Conservation (phyloP, 2,329 filamentous ascomycete species). For the Ramularia endophylla region DNA sequence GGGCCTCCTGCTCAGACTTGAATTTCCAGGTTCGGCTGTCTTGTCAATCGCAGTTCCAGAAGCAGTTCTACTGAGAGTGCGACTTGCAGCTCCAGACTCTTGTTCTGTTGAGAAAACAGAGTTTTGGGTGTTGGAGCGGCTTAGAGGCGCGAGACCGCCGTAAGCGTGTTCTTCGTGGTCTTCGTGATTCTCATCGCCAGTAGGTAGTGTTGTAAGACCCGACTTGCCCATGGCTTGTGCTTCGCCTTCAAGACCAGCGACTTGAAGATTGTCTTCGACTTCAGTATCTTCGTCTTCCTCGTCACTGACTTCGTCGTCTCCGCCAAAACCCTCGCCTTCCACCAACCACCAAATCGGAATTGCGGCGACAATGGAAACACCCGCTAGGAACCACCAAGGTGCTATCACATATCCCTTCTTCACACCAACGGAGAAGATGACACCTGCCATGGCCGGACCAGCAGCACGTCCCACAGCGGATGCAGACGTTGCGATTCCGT, state of each 20-base stretch:
- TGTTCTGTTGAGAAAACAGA: conserved; percentile 22
- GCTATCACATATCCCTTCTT: conserved; percentile 69
- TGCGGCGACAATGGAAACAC: conserved; percentile 58
- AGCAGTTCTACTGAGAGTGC: conserved; percentile 8
- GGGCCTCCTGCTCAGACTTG: conserved; percentile 17
- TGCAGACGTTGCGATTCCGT: conserved; percentile 81
- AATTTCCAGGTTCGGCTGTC: neutral
- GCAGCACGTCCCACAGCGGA: conserved; percentile 72
- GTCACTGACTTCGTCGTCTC: conserved; percentile 32
- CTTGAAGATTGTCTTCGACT: conserved; percentile 11
- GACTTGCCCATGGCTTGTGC: conserved; percentile 20
- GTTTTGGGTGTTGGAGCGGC: conserved; percentile 27
- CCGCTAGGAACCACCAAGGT: conserved; percentile 73
- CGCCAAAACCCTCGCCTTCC: conserved; percentile 63
- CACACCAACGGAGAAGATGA: conserved; percentile 69
- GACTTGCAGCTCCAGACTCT: conserved; percentile 11
- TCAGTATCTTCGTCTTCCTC: conserved; percentile 29
- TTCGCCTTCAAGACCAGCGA: conserved; percentile 18
- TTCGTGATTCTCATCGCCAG: conserved; percentile 29
- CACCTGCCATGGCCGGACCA: conserved; percentile 70
- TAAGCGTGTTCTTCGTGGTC: conserved; percentile 27
- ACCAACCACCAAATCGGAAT: conserved; percentile 69
- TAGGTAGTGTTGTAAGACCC: conserved; percentile 3
- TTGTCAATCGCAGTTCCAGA: conserved; percentile 11
- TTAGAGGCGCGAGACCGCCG: conserved; percentile 31